Percentiles rank a stretch among this genome's conserved stretches.
phyloP scores from a whole-genome alignment of 176 grass and related monocot genomes.

The Oryza nivara region DNA sequence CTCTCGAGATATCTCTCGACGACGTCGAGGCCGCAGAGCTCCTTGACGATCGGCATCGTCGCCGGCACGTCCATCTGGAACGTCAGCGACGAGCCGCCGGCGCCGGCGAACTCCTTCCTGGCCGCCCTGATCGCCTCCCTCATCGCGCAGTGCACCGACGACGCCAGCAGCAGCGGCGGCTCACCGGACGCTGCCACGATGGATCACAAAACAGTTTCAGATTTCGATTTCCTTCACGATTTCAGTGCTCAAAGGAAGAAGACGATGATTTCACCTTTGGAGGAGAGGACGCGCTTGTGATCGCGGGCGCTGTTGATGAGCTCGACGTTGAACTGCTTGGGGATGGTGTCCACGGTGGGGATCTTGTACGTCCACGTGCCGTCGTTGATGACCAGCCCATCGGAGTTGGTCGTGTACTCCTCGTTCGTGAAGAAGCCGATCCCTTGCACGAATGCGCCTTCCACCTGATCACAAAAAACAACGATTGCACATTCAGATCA shows the following conservation, averaged over 20 bases:
- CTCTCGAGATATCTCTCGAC: conserved; percentile 81
- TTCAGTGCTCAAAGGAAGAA: too few relatives aligned
- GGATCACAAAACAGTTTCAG: neutral
- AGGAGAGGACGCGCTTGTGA: conserved; percentile 72
- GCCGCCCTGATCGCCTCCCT: conserved; percentile 86
- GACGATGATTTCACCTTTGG: conserved; percentile 55
- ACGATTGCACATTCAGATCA: neutral
- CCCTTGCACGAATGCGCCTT: conserved; percentile 80
- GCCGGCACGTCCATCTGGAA: conserved; percentile 90
- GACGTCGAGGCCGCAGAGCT: conserved; percentile 85
- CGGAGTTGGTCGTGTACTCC: conserved; percentile 66
- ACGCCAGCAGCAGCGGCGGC: conserved; percentile 81
- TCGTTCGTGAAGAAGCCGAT: conserved; percentile 84
- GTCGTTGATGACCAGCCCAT: conserved; percentile 67
- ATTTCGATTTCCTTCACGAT: neutral
- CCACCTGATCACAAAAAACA: conserved; percentile 41
- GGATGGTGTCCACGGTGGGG: conserved; percentile 79
- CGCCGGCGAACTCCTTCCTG: conserved; percentile 48
- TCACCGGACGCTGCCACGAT: conserved; percentile 73
- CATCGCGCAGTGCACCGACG: conserved; percentile 89
- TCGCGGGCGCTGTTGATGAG: conserved; percentile 66
- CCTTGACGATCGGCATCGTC: conserved; percentile 84
- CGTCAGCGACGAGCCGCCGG: conserved; percentile 25
- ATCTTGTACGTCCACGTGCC: conserved; percentile 93
- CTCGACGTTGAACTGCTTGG: conserved; percentile 80